Evolutionary conservation across 805 yeast genomes (phyloP).

Genomic region (Pichia nanzhaoensis): DNA sequence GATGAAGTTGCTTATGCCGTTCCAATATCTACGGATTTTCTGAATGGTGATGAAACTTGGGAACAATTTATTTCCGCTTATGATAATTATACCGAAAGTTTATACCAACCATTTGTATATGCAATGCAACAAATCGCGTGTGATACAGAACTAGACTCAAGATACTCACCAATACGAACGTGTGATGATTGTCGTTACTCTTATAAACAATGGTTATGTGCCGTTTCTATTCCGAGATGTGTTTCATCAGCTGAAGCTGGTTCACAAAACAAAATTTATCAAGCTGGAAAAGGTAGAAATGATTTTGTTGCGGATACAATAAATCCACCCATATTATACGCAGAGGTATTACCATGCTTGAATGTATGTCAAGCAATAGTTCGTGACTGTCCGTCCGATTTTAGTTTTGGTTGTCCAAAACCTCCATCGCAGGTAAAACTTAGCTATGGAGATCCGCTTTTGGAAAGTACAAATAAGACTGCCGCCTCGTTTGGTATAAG

Average conservation of each 20-base stretch:
- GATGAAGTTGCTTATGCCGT: constrained; percentile 79
- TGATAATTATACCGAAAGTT: constrained; percentile 51
- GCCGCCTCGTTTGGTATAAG: not conserved
- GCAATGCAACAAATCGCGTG: constrained; percentile 76
- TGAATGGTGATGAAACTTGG: constrained; percentile 26
- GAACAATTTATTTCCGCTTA: constrained; percentile 41
- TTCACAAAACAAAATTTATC: constrained; percentile 41
- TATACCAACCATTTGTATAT: constrained; percentile 61
- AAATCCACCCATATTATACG: constrained; percentile 52
- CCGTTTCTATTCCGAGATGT: constrained; percentile 85
- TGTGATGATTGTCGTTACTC: constrained; percentile 68
- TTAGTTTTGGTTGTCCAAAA: constrained; percentile 71
- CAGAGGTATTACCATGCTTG: constrained; percentile 81
- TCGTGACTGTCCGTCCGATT: constrained; percentile 73
- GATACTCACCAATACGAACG: constrained; percentile 65
- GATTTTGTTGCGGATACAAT: constrained; percentile 46
- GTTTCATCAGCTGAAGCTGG: constrained; percentile 37
- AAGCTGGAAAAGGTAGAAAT: constrained; percentile 51
- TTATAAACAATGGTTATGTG: constrained; percentile 84
- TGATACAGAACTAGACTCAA: constrained; percentile 55
- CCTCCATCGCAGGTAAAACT: constrained; percentile 27
- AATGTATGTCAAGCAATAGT: constrained; percentile 74
- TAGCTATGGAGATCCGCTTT: constrained; percentile 34
- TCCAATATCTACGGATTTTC: constrained; percentile 40
- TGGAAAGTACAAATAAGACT: constrained; percentile 1